Evolutionary conservation across 2,329 filamentous ascomycete genomes (phyloP).

Genomic region (Phaeophleospora eucalypticola): DNA sequence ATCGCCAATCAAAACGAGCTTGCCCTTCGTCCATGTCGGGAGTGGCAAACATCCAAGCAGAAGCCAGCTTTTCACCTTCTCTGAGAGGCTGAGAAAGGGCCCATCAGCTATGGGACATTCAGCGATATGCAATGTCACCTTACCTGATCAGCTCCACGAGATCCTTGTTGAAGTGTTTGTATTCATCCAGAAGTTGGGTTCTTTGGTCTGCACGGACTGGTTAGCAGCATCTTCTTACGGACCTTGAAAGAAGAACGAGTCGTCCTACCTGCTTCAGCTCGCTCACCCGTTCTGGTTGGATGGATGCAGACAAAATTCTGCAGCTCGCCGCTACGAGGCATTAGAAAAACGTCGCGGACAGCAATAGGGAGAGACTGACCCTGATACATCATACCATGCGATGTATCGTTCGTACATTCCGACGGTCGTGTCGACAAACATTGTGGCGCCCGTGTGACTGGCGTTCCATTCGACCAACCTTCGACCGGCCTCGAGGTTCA

Average conservation of each 20-base stretch:
- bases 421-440: background rate
- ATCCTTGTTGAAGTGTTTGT: background rate
- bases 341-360: background rate
- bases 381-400: background rate
- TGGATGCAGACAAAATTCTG: constrained; percentile 11
- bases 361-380: background rate
- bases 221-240: background rate
- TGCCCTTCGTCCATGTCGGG: constrained; percentile 5
- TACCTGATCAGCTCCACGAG: background rate
- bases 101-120: too few species aligned
- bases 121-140: too few species aligned
- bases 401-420: background rate
- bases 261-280: background rate
- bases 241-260: background rate
- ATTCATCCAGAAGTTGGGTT: background rate
- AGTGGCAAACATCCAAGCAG: constrained; percentile 2
- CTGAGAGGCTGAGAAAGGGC: too few species aligned
- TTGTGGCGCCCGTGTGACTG: background rate
- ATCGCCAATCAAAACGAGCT: constrained; percentile 12
- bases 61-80: background rate
- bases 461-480: background rate
- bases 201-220: background rate
- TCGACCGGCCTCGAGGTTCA: background rate
- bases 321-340: constrained; percentile 4
- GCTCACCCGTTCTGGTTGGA: constrained; percentile 4